phyloP scores from a whole-genome alignment of 345 rosid genomes.

The Lepidium africanum region DNA sequence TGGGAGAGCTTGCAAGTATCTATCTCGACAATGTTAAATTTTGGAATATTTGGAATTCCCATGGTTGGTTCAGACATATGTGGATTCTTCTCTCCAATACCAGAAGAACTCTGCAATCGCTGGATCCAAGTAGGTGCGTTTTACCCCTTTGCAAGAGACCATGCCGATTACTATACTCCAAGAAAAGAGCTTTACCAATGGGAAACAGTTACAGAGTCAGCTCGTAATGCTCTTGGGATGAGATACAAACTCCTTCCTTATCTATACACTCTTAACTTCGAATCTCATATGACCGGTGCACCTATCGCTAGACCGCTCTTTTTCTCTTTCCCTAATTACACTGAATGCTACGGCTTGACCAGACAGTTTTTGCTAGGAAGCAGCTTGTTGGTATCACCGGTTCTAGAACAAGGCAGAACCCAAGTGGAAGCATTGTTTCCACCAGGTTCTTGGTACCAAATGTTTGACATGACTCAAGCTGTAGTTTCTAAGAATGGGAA shows the following conservation, averaged over 20 bases:
- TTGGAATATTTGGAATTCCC: conserved; percentile 87
- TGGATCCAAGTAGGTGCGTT: conserved; percentile 97
- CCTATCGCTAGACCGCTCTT: conserved; percentile 95
- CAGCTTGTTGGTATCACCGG: conserved; percentile 89
- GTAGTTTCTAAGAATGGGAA: conserved; percentile 44
- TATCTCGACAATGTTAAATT: conserved; percentile 80
- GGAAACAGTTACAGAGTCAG: conserved; percentile 71
- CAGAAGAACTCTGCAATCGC: conserved; percentile 93
- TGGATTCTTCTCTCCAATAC: conserved; percentile 86
- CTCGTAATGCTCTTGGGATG: conserved; percentile 95
- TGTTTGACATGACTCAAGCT: conserved; percentile 56
- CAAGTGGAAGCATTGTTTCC: conserved; percentile 72
- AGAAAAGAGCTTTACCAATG: conserved; percentile 97
- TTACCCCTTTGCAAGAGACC: conserved; percentile 95
- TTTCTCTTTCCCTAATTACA: conserved; percentile 76
- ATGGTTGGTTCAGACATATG: conserved; percentile 98
- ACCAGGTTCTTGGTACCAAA: conserved; percentile 83
- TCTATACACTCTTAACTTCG: conserved; percentile 77
- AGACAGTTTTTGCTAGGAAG: conserved; percentile 89
- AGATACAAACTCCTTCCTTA: conserved; percentile 80
- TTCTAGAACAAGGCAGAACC: conserved; percentile 68
- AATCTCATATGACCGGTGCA: conserved; percentile 71
- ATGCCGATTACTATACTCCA: conserved; percentile 84
- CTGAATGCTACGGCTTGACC: conserved; percentile 62
- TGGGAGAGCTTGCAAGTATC: conserved; percentile 90